phyloP scores from a whole-genome alignment of 805 yeast genomes.

The Lipomyces yamanashiensis region DNA sequence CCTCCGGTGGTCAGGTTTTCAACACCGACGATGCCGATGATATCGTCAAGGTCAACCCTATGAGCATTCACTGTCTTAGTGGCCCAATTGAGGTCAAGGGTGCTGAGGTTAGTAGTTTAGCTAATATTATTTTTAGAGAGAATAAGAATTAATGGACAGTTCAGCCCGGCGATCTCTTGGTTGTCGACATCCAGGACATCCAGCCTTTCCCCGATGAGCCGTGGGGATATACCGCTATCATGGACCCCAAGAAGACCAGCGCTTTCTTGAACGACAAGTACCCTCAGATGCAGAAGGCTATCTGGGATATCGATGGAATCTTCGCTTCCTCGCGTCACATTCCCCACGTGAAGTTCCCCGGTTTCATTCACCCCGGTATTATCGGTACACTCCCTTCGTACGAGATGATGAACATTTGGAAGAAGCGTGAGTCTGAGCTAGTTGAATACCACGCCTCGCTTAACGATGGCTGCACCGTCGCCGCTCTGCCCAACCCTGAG shows the following conservation, averaged over 20 bases:
- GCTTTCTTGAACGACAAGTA: slow-evolving; percentile 56
- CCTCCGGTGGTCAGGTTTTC: slow-evolving; percentile 59
- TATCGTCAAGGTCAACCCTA: slow-evolving; percentile 52
- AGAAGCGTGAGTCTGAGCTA: slow-evolving; percentile 49
- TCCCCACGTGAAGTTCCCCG: slow-evolving; percentile 57
- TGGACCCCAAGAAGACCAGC: slow-evolving; percentile 55
- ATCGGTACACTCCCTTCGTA: slow-evolving; percentile 56
- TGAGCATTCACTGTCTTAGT: slow-evolving; percentile 54
- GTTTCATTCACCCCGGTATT: slow-evolving; percentile 58
- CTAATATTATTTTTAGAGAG: background rate
- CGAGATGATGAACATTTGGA: slow-evolving; percentile 53
- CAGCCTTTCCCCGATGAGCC: slow-evolving; percentile 59
- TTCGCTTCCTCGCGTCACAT: slow-evolving; percentile 56
- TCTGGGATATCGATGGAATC: slow-evolving; percentile 58
- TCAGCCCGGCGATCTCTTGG: slow-evolving; percentile 53
- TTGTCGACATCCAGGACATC: slow-evolving; percentile 56
- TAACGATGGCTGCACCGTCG: slow-evolving; percentile 42
- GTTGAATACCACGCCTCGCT: slow-evolving; percentile 42
- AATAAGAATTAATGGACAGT: background rate
- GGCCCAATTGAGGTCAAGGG: slow-evolving; percentile 56
- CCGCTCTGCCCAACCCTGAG: slow-evolving; percentile 49
- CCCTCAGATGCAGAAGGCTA: slow-evolving; percentile 59
- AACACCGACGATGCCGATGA: slow-evolving; percentile 57
- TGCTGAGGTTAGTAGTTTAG: slow-evolving; percentile 43
- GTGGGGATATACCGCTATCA: slow-evolving; percentile 61